Base-by-base conservation (phyloP, 1,284 basidiomycete species). In the Taiwanofungus camphoratus region DNA sequence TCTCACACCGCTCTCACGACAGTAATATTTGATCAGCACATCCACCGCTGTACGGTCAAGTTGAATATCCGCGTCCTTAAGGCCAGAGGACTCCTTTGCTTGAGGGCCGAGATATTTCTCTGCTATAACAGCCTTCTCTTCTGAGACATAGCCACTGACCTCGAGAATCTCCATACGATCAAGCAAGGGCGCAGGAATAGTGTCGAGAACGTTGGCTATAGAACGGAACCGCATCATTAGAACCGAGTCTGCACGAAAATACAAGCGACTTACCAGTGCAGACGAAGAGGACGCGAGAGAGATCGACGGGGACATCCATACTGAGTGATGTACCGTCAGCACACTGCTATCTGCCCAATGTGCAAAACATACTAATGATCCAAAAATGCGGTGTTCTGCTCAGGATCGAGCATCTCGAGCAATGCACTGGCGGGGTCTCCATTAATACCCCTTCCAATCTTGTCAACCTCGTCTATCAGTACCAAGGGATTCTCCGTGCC, bases 111-210 rank as follows among this genome's bases (percentile, higher is more conserved):
- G 79, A 64, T 97, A 99, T 58, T 80, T 79, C 27, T 86, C 80
- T 2, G 95, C 96, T 53, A 99, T 99, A 49, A 87, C 84, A 16
- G 84, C 73, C 72, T 99, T 99, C 69, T 99, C 94, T 57, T 97
- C 95, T 0, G 92, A 87, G 18, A 98, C 95, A 63, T 99, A 99
- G 13, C 93, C 92, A 48, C 83, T 87, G 21, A 99, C 92, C 69
- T 98, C 92, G 43, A 99, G 80, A 1, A 99, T 92, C 63, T 99
- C 96, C 91, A 94, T 93, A 47, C 94, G 85, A 65, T 99, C 96
- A 22, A 98, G 77, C 9, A 99, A 72, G 2, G 95, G 96, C 2
- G 92, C 93, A 1, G 95, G 94, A 55, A 99, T 99, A 1, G 93
- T 98, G 50, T 95, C 91, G 43, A 97, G 82, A 45, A 83, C 85